Evolutionary conservation across 1,284 basidiomycete species (phyloP).

Genomic region (Cryptococcus hybrid): DNA sequence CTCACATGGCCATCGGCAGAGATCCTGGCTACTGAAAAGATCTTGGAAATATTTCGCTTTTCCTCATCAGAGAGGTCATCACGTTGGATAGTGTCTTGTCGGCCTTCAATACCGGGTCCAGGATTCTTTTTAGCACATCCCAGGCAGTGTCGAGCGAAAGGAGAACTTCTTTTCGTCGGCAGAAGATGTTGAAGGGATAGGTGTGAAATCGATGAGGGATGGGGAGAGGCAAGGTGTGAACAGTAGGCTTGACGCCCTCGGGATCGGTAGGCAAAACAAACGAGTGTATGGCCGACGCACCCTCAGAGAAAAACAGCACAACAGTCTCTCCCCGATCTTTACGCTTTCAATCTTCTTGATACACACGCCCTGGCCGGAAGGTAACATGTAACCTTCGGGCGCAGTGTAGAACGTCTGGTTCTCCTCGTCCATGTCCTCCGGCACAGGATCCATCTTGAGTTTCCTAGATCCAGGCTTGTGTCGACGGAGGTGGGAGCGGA

Average conservation of each 20-base stretch:
- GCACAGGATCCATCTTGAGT: slow-evolving; percentile 19
- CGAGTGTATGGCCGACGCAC: slow-evolving; percentile 40
- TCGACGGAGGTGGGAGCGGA: slow-evolving; percentile 46
- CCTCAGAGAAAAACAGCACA: slow-evolving; percentile 47
- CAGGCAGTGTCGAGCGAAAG: slow-evolving; percentile 45
- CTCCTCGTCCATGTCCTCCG: slow-evolving; percentile 35
- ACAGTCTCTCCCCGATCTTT: slow-evolving; percentile 25
- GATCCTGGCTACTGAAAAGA: slow-evolving; percentile 15
- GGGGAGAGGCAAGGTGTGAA: slow-evolving; percentile 30
- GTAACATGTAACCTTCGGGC: slow-evolving; percentile 39
- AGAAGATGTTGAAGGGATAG: slow-evolving; percentile 11
- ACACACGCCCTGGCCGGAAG: slow-evolving; percentile 44
- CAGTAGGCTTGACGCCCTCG: slow-evolving; percentile 7
- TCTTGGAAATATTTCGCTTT: slow-evolving; percentile 10
- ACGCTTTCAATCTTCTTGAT: slow-evolving; percentile 39
- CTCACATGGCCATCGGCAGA: slow-evolving; percentile 21
- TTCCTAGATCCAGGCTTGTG: slow-evolving; percentile 10
- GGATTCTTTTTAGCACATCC: slow-evolving; percentile 27
- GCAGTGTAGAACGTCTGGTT: slow-evolving; percentile 33
- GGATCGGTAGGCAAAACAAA: slow-evolving; percentile 27
- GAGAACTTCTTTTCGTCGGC: slow-evolving; percentile 20
- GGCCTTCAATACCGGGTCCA: slow-evolving; percentile 13
- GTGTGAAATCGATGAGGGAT: slow-evolving; percentile 46
- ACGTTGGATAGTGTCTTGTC: slow-evolving; percentile 9
- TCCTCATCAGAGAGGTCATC: slow-evolving; percentile 12